Conservation (phyloP, 1,284 basidiomycete genomes). For the Ganoderma lucidum region DNA sequence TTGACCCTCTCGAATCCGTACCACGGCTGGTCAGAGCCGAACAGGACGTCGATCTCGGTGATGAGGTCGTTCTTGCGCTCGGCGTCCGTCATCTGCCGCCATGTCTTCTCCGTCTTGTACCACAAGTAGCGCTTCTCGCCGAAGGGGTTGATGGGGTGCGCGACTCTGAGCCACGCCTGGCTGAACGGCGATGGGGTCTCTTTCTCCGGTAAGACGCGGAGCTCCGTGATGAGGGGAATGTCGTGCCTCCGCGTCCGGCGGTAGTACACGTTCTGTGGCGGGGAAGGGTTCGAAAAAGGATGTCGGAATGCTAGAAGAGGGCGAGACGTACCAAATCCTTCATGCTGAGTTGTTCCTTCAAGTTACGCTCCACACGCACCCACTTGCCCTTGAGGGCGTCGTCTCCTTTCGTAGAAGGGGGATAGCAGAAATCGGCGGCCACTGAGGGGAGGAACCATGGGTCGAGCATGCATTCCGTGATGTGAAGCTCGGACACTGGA, state of each 20-base stretch:
- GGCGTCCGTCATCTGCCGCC: slow-evolving; percentile 61
- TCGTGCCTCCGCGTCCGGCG: slow-evolving; percentile 85
- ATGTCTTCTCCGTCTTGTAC: slow-evolving; percentile 76
- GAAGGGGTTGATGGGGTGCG: slow-evolving; percentile 37
- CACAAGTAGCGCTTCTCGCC: slow-evolving; percentile 64
- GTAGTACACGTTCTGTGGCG: slow-evolving; percentile 76
- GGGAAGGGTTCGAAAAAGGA: slow-evolving; percentile 9
- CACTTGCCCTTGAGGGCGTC: slow-evolving; percentile 87
- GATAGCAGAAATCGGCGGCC: slow-evolving; percentile 64
- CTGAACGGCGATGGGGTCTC: slow-evolving; percentile 54
- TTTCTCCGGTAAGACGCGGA: slow-evolving; percentile 60
- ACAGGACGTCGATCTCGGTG: slow-evolving; percentile 89
- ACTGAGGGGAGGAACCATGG: slow-evolving; percentile 53
- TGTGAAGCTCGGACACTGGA: slow-evolving; percentile 81
- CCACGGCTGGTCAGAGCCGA: slow-evolving; percentile 82
- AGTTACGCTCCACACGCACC: slow-evolving; percentile 83
- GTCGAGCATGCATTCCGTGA: slow-evolving; percentile 76
- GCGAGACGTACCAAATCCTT: slow-evolving; percentile 33
- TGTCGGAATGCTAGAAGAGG: background rate
- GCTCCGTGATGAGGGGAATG: slow-evolving; percentile 70
- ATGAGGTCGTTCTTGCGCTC: slow-evolving; percentile 70
- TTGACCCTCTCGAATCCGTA: slow-evolving; percentile 83
- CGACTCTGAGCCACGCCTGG: slow-evolving; percentile 66
- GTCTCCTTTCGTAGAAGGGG: slow-evolving; percentile 71
- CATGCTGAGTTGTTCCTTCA: slow-evolving; percentile 65